A percentile compares a stretch with the other conserved stretches of the same genome.
These are phyloP conservation scores for Boeremia lycopersici DNA, from an alignment of 2,329 filamentous ascomycete species.

Conservation along the genomic window DNA sequence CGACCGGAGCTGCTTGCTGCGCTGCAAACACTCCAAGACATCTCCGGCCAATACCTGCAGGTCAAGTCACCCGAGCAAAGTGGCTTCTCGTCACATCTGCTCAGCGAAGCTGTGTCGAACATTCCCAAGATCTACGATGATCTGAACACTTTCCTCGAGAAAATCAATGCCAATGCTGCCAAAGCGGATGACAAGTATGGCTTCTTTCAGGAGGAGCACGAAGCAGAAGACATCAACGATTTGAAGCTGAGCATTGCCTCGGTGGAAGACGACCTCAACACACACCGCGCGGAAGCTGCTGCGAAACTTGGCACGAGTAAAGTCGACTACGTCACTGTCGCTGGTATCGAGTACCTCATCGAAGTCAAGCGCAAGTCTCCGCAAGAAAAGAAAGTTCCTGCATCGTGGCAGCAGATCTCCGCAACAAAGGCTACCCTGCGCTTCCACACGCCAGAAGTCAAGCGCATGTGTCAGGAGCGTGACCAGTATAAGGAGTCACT, in stretches of 20 bases:
- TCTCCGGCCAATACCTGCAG: constrained; percentile 75
- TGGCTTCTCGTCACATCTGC: constrained; percentile 72
- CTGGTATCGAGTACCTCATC: constrained; percentile 92
- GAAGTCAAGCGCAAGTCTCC: constrained; percentile 76
- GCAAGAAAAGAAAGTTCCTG: constrained; percentile 84
- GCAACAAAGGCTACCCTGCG: constrained; percentile 91
- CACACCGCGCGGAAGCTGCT: constrained; percentile 74
- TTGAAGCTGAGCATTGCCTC: constrained; percentile 93
- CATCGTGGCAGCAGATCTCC: constrained; percentile 92
- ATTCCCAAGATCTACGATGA: constrained; percentile 78
- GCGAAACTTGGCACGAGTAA: constrained; percentile 72
- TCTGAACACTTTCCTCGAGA: constrained; percentile 77
- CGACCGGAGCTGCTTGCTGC: constrained; percentile 85
- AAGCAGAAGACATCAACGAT: constrained; percentile 86
- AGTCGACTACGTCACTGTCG: constrained; percentile 79
- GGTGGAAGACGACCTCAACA: constrained; percentile 86
- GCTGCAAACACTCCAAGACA: constrained; percentile 82
- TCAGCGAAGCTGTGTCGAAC: constrained; percentile 73
- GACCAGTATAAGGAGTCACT: constrained; percentile 95
- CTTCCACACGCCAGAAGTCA: constrained; percentile 92
- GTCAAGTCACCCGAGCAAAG: constrained; percentile 69
- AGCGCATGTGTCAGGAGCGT: constrained; percentile 80
- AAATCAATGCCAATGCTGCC: constrained; percentile 83
- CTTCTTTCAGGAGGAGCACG: constrained; percentile 87
- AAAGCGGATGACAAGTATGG: constrained; percentile 88